These are phyloP conservation scores for Brassica balearica DNA, from an alignment of 441 rosid species.

Conservation along the genomic window DNA sequence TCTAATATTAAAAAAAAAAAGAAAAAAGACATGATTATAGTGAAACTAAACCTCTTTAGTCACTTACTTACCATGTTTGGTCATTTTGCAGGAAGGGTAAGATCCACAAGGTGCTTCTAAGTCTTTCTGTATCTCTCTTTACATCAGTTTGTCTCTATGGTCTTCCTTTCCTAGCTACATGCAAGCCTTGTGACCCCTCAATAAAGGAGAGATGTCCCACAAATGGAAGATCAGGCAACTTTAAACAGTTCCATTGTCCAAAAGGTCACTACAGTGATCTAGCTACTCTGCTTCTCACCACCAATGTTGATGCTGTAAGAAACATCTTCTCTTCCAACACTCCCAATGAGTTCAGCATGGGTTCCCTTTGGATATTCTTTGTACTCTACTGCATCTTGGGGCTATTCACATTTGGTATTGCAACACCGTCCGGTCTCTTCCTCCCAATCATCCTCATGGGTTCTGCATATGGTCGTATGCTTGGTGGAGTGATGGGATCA, in stretches of 20 bases:
- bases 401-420: conserved; percentile 80
- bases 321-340: conserved; percentile 80
- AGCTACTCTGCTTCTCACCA: conserved; percentile 83
- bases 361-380: conserved; percentile 70
- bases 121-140: conserved; percentile 65
- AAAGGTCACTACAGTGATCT: conserved; percentile 79
- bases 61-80: conserved; percentile 29
- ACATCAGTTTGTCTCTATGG: conserved; percentile 75
- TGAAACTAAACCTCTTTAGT: conserved; percentile 6
- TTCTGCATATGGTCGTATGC: conserved; percentile 81
- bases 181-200: conserved; percentile 67
- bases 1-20: not conserved
- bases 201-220: conserved; percentile 62
- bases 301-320: conserved; percentile 85
- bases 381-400: conserved; percentile 71
- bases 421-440: conserved; percentile 91
- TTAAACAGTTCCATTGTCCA: conserved; percentile 88
- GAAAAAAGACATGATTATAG: not conserved
- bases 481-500: conserved; percentile 70
- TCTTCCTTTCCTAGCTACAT: conserved; percentile 79
- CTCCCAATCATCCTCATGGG: conserved; percentile 91
- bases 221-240: conserved; percentile 68
- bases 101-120: conserved; percentile 71
- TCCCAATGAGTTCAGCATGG: conserved; percentile 54
- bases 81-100: conserved; percentile 71